These are phyloP conservation scores for Begonia loranthoides DNA, from an alignment of 306 rosid species.

Conservation along the genomic window DNA sequence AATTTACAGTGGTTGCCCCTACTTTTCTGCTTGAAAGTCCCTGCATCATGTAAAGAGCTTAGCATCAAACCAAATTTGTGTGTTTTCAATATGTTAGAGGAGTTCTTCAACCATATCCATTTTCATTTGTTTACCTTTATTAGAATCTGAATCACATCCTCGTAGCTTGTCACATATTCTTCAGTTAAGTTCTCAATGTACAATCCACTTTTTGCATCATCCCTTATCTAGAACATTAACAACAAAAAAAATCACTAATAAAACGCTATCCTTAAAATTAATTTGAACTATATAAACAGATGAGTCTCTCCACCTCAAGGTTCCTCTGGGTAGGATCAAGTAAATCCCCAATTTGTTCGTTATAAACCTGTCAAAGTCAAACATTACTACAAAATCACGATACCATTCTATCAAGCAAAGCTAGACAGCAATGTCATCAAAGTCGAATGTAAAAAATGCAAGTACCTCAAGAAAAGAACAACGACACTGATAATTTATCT, in stretches of 20 bases:
- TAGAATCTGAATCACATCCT: constrained; percentile 78
- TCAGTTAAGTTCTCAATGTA: constrained; percentile 76
- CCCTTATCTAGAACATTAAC: constrained; percentile 49
- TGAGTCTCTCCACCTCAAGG: constrained; percentile 47
- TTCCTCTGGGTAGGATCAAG: constrained; percentile 46
- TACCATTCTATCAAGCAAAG: constrained; percentile 2
- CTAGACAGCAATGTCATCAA: constrained; percentile 2
- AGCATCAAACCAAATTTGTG: no score
- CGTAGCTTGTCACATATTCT: constrained; percentile 83
- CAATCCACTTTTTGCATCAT: constrained; percentile 53
- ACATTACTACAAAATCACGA: not conserved
- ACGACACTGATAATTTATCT: constrained; percentile 73
- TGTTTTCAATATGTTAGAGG: no score
- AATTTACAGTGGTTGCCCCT: constrained; percentile 72
- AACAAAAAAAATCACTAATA: constrained; percentile 1
- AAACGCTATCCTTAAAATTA: no score
- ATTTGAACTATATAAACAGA: no score
- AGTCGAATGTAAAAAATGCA: not conserved
- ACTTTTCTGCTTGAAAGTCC: constrained; percentile 97
- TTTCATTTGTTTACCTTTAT: constrained; percentile 43
- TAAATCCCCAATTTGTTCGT: constrained; percentile 43
- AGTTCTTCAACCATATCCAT: no score
- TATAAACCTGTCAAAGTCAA: constrained; percentile 23
- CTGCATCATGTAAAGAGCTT: constrained; percentile 34
- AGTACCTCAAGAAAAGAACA: constrained; percentile 89